Percentiles rank a stretch among this genome's conserved stretches.
phyloP scores from a whole-genome alignment of 257 asterid species.

The Penstemon barbatus region DNA sequence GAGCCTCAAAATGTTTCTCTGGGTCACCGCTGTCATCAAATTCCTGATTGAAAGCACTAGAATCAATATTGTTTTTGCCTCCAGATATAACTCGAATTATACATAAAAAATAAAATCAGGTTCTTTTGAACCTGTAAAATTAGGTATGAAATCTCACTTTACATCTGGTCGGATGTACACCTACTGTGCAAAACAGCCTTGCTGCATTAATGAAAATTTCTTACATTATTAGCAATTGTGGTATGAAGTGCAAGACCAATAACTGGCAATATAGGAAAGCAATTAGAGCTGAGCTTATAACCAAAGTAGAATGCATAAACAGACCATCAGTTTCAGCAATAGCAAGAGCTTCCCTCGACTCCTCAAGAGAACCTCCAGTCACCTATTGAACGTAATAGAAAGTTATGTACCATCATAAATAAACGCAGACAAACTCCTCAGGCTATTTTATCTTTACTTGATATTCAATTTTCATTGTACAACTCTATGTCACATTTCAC shows the following conservation, averaged over 20 bases:
- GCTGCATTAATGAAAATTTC: conserved; percentile 45
- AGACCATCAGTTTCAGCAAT: conserved; percentile 95
- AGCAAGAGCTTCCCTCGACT: conserved; percentile 91
- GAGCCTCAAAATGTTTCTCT: conserved; percentile 75
- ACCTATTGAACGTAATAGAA: conserved; percentile 46
- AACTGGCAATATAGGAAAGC: conserved; percentile 8
- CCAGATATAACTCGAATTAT: conserved; percentile 8
- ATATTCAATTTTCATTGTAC: conserved; percentile 5
- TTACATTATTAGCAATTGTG: conserved; percentile 19
- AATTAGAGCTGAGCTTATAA: background rate
- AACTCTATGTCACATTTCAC: conserved; percentile 12
- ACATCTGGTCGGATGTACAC: conserved; percentile 99
- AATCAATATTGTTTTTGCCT: conserved; percentile 18
- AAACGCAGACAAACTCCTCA: conserved; percentile 1
- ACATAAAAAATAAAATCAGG: conserved; percentile 17
- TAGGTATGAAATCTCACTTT: conserved; percentile 52
- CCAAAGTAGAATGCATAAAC: conserved; percentile 24
- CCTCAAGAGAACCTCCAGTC: conserved; percentile 94
- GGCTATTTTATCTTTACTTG: background rate
- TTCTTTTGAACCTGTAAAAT: conserved; percentile 4
- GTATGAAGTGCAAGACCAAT: background rate
- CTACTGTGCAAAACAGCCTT: conserved; percentile 94
- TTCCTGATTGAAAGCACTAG: conserved; percentile 50
- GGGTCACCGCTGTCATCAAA: conserved; percentile 94
- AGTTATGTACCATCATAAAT: conserved; percentile 12